Evolutionary conservation across 1,284 basidiomycete species (phyloP), one percentile per base, ranked within the genome.

Genomic region (Papiliotrema nemorosa): DNA sequence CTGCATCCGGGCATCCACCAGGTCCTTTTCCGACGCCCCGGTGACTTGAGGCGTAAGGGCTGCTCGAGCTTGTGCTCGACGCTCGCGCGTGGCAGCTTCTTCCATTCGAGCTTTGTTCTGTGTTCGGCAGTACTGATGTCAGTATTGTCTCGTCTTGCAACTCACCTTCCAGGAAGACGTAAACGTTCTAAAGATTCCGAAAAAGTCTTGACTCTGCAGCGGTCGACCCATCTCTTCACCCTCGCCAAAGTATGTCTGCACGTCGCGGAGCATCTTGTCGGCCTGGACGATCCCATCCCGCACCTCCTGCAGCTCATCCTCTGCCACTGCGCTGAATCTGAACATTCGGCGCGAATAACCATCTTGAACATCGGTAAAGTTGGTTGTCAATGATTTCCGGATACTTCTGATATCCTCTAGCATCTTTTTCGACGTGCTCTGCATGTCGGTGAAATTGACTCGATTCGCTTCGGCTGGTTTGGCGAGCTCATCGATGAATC

Each of bases 111-210:
- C 63, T 34, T 60, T 80, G 66, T 93, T 93, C 42, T 91, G 87
- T 18, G 71, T 59, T 69, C 86, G 85, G 70, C 88, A 92, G 86
- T 90, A 90, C 88, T 92, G 60, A 9, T 14, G 25, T 52, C 44
- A 52, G 29, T 37, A 29, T 13, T 9, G 27, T 24, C 14, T 18
- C 24, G 24, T 27, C 37, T 41, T 44, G 33, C 55, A 45, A 60
- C 79, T 54, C 58, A 89, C 90, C 80, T 82, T 86, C 74, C 92
- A 96, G 1, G 90, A 92, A 0, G 87, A 91, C 22, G 91, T 82
- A 64, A 96, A 96, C 2, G 88, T 93, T 76, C 93, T 90, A 81
- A 96, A 94, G 63, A 93, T 85, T 16, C 85, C 89, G 75, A 90
- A 97, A 76, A 96, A 97, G 65, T 94, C 90, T 49, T 74, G 66